Evolutionary conservation across 768 basidiomycete species (phyloP).

Genomic region (Suillus cothurnatus): DNA sequence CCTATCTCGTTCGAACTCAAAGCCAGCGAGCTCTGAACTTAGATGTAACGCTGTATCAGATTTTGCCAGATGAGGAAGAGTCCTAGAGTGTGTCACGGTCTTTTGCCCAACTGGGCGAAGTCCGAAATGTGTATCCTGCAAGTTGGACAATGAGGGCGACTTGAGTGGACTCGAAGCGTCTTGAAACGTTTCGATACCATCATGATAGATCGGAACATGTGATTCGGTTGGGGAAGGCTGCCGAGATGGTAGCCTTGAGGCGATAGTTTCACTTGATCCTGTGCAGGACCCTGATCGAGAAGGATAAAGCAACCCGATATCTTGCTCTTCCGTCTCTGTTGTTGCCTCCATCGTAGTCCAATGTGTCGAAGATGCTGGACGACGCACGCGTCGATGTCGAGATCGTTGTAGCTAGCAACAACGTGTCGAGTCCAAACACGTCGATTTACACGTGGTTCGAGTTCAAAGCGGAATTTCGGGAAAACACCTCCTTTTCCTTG

Average conservation of each 20-base stretch:
- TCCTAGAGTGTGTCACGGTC: slow-evolving; percentile 45
- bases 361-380: background rate
- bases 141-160: slow-evolving; percentile 38
- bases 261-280: slow-evolving; percentile 23
- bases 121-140: slow-evolving; percentile 22
- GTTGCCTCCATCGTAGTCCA: slow-evolving; percentile 11
- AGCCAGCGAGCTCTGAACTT: slow-evolving; percentile 39
- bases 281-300: slow-evolving; percentile 28
- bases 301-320: slow-evolving; percentile 28
- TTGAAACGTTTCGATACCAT: slow-evolving; percentile 1
- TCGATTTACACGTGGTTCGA: slow-evolving; percentile 4
- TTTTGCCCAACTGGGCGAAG: slow-evolving; percentile 20
- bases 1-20: slow-evolving; percentile 51
- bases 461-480: background rate
- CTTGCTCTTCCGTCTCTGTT: slow-evolving; percentile 29
- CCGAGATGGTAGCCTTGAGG: slow-evolving; percentile 21
- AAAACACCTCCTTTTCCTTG: slow-evolving; percentile 3
- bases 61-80: slow-evolving; percentile 42
- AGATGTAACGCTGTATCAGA: slow-evolving; percentile 34
- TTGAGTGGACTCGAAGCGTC: slow-evolving; percentile 22
- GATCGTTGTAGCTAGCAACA: background rate
- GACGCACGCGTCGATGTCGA: background rate
- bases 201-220: slow-evolving; percentile 5
- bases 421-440: background rate
- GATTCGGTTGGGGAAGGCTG: slow-evolving; percentile 17